Evolutionary conservation across 164 flowering plant species (phyloP).

Genomic region (Berberis thunbergii): DNA sequence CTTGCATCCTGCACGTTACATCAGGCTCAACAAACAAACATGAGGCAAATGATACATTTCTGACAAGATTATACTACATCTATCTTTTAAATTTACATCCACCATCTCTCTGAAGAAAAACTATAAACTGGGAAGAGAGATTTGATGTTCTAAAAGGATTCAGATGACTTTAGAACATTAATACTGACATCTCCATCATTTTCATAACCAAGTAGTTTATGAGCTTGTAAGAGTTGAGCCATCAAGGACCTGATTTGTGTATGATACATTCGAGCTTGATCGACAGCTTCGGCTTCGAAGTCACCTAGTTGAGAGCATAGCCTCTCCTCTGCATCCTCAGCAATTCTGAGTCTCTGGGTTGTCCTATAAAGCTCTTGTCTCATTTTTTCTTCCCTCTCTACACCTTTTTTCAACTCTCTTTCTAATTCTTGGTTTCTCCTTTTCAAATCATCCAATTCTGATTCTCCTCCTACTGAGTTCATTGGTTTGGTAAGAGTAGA

Average conservation of each 20-base stretch:
- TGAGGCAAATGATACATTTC: too few species aligned
- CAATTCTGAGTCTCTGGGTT: conserved; percentile 37
- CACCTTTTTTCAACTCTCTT: conserved; percentile 40
- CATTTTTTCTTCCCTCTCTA: conserved; percentile 51
- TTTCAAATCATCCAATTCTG: conserved; percentile 16
- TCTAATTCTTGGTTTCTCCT: conserved; percentile 65
- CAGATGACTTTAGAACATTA: too few species aligned
- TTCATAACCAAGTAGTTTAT: neutral
- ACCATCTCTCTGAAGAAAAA: too few species aligned
- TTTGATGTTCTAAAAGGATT: too few species aligned
- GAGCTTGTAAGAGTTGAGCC: conserved; percentile 53
- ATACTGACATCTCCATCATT: too few species aligned
- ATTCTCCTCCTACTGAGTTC: neutral
- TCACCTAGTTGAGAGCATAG: conserved; percentile 70
- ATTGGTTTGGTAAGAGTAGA: neutral
- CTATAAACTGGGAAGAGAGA: too few species aligned
- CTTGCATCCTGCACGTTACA: too few species aligned
- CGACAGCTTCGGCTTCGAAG: conserved; percentile 69
- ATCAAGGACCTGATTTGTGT: conserved; percentile 32
- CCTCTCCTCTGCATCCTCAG: conserved; percentile 80
- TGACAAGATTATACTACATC: too few species aligned
- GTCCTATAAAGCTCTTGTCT: conserved; percentile 31
- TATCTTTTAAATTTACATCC: too few species aligned
- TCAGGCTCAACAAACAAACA: too few species aligned
- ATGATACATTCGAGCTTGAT: conserved; percentile 46